These are phyloP conservation scores for Guadua angustifolia DNA, from an alignment of 176 grass and related monocot species.

Conservation along the genomic window DNA sequence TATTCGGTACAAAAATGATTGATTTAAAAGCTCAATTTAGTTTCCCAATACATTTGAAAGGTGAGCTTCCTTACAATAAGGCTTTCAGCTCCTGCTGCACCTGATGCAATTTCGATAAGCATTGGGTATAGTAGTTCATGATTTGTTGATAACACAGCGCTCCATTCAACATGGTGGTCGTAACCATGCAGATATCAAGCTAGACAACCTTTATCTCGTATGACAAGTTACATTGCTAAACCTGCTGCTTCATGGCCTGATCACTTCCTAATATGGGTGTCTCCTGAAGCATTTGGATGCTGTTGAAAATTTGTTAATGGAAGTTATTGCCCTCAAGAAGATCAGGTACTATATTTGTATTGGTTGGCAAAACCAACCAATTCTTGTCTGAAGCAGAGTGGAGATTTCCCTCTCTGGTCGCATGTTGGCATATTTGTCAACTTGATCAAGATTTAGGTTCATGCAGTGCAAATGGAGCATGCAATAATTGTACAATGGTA, in stretches of 20 bases:
- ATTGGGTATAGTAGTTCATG: conserved; percentile 19
- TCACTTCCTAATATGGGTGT: conserved; percentile 97
- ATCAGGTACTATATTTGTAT: conserved; percentile 54
- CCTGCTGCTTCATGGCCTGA: conserved; percentile 98
- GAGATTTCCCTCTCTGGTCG: neutral
- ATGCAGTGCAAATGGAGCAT: conserved; percentile 50
- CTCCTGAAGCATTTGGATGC: conserved; percentile 97
- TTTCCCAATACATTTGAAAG: conserved; percentile 18
- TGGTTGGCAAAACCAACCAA: conserved; percentile 20
- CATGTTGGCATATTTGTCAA: conserved; percentile 40
- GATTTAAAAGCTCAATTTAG: conserved; percentile 25
- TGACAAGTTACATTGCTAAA: conserved; percentile 88
- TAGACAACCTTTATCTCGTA: conserved; percentile 69
- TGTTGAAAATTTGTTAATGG: conserved; percentile 79
- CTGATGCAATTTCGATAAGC: conserved; percentile 13
- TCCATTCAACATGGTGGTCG: conserved; percentile 11
- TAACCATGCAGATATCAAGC: conserved; percentile 74
- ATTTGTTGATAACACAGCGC: conserved; percentile 23
- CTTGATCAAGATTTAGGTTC: conserved; percentile 56
- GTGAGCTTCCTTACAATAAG: conserved; percentile 35
- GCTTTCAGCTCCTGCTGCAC: conserved; percentile 16
- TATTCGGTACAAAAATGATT: conserved; percentile 25
- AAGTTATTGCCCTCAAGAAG: conserved; percentile 93
- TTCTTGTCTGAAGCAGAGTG: conserved; percentile 25
- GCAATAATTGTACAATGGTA: conserved; percentile 96